Base-by-base conservation (phyloP, 2,329 filamentous ascomycete genomes). In the Dothistroma septosporum region DNA sequence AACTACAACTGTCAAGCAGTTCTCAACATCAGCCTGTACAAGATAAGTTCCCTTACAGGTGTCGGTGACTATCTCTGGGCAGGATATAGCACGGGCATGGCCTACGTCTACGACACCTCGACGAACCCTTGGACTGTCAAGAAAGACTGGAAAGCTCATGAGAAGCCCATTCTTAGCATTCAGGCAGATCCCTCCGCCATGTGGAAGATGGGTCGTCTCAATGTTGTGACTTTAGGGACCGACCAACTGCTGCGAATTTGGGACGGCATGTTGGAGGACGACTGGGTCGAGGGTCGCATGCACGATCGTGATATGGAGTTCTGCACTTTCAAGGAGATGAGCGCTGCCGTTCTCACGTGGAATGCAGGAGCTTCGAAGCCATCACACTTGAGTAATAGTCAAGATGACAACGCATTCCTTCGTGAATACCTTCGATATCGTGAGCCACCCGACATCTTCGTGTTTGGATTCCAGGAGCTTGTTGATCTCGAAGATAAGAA, bases 381-480 rank as follows among this genome's bases (percentile, higher is more conserved):
- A 0, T 87, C 86, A 61, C 90, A 87, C 70, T 79, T 97, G 35
- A 84, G 89, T 58, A 85, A 90, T 64, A 85, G 85, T 1, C 82
- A 85, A 32, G 78, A 84, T 57, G 91, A 96, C 69, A 84, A 85
- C 11, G 81, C 82, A 48, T 97, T 97, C 74, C 89, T 97, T 70
- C 86, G 87, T 65, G 86, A 93, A 60, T 82, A 96, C 16, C 80
- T 99, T 28, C 84, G 87, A 65, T 85, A 84, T n/a, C 87, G 89
- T 63, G 84, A 88, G 44, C 86, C 89, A 8, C 91, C 94, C 0
- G 94, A 97, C 68, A 92, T 99, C 54, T 78, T 97, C 2, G 85
- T 97, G 0, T 99, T 99, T 79, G 93, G 92, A 1, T 99, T 99
- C 75, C 94, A 99, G 75, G 94, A 99, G 76, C 82, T 99, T n/a